A percentile compares a stretch with the other conserved stretches of the same genome.
Conservation (phyloP, 495 filamentous ascomycete genomes). For the Clavariopsis aquatica region DNA sequence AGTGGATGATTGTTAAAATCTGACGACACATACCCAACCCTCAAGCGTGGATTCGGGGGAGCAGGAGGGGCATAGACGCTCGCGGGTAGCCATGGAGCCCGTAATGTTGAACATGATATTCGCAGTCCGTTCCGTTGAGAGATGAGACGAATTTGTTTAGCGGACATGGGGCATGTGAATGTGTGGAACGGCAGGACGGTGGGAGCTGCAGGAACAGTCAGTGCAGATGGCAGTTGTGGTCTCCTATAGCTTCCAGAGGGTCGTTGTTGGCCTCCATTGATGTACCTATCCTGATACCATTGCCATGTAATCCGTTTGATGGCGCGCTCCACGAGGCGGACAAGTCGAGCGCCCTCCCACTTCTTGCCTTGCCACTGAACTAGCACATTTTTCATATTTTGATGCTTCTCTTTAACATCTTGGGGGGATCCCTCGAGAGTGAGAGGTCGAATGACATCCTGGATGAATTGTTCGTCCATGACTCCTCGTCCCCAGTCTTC, state of each 20-base stretch:
- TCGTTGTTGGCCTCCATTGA: slow-evolving; percentile 59
- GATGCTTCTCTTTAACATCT: slow-evolving; percentile 46
- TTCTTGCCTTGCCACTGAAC: slow-evolving; percentile 70
- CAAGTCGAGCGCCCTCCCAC: slow-evolving; percentile 86
- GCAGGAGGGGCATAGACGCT: slow-evolving; percentile 80
- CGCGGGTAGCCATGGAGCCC: slow-evolving; percentile 79
- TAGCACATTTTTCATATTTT: slow-evolving; percentile 52
- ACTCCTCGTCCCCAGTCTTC: slow-evolving; percentile 81
- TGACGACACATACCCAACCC: slow-evolving; percentile 93
- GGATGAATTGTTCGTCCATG: slow-evolving; percentile 58
- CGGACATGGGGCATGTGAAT: slow-evolving; percentile 91
- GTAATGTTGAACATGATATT: slow-evolving; percentile 85
- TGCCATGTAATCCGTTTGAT: slow-evolving; percentile 74
- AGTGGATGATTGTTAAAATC: slow-evolving; percentile 99
- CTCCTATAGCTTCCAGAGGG: slow-evolving; percentile 65
- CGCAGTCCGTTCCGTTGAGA: slow-evolving; percentile 93
- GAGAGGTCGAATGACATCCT: slow-evolving; percentile 55
- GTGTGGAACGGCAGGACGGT: slow-evolving; percentile 99
- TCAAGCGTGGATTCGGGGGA: slow-evolving; percentile 79
- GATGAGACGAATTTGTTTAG: slow-evolving; percentile 91
- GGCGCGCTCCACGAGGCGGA: slow-evolving; percentile 84
- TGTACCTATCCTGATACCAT: slow-evolving; percentile 85
- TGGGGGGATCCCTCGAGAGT: slow-evolving; percentile 43
- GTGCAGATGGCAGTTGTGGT: slow-evolving; percentile 70
- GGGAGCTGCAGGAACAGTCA: slow-evolving; percentile 85